Conservation (phyloP, 2,329 filamentous ascomycete species). For the Aureobasidium sp. region DNA sequence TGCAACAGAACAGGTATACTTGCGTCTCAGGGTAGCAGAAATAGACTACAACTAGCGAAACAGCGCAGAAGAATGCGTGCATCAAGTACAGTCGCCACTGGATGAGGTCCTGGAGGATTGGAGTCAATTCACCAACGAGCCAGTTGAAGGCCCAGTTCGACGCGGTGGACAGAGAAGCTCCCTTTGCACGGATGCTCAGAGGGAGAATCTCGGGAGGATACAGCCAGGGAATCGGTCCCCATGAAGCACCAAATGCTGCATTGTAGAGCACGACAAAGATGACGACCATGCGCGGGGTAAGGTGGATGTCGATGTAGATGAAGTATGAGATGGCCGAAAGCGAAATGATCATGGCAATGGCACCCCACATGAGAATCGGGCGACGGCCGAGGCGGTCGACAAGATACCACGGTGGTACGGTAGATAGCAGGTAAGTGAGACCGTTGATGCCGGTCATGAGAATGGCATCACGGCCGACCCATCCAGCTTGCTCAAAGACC, state of each 20-base stretch:
- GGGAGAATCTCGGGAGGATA: slow-evolving; percentile 99
- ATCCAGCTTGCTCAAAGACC: slow-evolving; percentile 95
- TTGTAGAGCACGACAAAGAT: slow-evolving; percentile 98
- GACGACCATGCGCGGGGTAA: slow-evolving; percentile 79
- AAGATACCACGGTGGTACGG: slow-evolving; percentile 93
- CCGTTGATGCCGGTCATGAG: slow-evolving; percentile 97
- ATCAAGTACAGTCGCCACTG: slow-evolving; percentile 90
- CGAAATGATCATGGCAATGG: slow-evolving; percentile 80
- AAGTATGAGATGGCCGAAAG: slow-evolving; percentile 91
- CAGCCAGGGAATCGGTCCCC: slow-evolving; percentile 96
- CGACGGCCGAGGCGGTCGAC: slow-evolving; percentile 89
- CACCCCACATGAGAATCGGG: slow-evolving; percentile 81
- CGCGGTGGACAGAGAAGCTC: slow-evolving; percentile 90
- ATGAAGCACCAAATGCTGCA: slow-evolving; percentile 91
- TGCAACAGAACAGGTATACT: background rate
- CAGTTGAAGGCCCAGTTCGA: slow-evolving; percentile 99
- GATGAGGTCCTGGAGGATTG: slow-evolving; percentile 84
- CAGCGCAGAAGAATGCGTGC: slow-evolving; percentile 93
- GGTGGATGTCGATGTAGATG: slow-evolving; percentile 73
- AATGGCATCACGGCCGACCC: slow-evolving; percentile 81
- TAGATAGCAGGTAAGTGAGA: slow-evolving; percentile 83
- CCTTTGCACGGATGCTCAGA: slow-evolving; percentile 92
- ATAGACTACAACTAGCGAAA: slow-evolving; percentile 93
- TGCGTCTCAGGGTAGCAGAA: slow-evolving; percentile 91
- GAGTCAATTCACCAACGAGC: slow-evolving; percentile 92